Conservation (phyloP, 2,329 filamentous ascomycete species). For the Verticillium longisporum region DNA sequence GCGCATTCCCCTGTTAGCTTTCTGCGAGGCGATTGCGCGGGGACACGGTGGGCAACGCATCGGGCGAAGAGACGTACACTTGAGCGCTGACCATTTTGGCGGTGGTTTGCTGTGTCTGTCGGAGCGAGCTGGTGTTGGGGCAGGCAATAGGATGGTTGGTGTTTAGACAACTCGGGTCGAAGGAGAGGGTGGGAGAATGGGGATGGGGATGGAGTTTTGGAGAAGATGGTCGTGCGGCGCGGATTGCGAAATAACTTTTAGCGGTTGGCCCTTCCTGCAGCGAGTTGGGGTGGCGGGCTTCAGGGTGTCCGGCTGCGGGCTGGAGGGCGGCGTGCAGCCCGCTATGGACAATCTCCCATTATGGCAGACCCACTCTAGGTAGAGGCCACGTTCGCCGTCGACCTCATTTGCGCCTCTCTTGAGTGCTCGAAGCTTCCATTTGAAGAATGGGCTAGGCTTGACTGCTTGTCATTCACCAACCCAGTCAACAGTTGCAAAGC, state of each 20-base stretch:
- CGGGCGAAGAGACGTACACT: conserved; percentile 14
- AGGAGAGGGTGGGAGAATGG: neutral
- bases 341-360: neutral
- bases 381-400: neutral
- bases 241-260: neutral
- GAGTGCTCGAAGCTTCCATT: neutral
- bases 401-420: neutral
- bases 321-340: neutral
- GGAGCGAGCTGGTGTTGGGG: neutral
- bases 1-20: conserved; percentile 16
- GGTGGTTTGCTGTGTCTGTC: neutral
- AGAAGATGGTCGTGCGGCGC: neutral
- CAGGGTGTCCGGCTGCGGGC: neutral
- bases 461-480: neutral
- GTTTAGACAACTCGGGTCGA: neutral
- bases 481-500: neutral
- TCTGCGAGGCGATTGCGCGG: neutral
- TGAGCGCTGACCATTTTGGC: conserved; percentile 19
- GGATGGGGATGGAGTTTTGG: neutral
- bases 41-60: neutral
- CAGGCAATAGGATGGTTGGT: too few relatives aligned
- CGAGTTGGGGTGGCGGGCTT: neutral
- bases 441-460: neutral
- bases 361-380: neutral
- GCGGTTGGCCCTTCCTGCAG: neutral